Conservation (phyloP, 1,139 yeast species). For the Zygosaccharomyces pseudobailii region DNA sequence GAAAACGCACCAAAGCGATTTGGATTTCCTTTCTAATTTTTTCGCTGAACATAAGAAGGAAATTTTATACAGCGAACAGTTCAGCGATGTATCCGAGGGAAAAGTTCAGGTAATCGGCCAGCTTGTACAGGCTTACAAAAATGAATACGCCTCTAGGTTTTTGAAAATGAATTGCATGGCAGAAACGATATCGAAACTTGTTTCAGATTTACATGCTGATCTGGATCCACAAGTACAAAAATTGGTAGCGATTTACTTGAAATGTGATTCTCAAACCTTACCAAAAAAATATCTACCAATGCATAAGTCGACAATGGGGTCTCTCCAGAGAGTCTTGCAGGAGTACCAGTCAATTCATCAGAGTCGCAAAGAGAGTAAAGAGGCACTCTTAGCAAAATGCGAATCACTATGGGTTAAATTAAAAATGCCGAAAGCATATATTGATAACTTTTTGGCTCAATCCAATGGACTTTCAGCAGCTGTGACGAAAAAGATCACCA, state of each 20-base stretch:
- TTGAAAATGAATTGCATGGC: not conserved
- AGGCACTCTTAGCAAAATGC: slow-evolving; percentile 36
- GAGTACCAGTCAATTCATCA: slow-evolving; percentile 20
- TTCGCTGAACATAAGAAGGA: slow-evolving; percentile 23
- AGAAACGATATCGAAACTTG: slow-evolving; percentile 2
- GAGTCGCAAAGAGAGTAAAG: slow-evolving; percentile 24
- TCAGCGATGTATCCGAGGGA: slow-evolving; percentile 27
- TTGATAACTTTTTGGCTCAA: slow-evolving; percentile 37
- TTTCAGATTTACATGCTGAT: slow-evolving; percentile 8
- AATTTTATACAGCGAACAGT: slow-evolving; percentile 21
- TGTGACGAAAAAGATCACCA: slow-evolving; percentile 35
- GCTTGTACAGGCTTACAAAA: slow-evolving; percentile 14
- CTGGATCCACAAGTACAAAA: slow-evolving; percentile 7
- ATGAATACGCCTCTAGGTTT: slow-evolving; percentile 16
- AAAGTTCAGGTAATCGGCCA: slow-evolving; percentile 15
- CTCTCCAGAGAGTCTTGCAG: slow-evolving; percentile 14
- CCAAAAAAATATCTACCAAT: slow-evolving; percentile 8
- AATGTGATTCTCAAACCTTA: not conserved
- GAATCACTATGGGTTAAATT: slow-evolving; percentile 47
- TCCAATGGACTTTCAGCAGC: slow-evolving; percentile 34
- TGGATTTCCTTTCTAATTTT: slow-evolving; percentile 20
- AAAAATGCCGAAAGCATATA: slow-evolving; percentile 39
- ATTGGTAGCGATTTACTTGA: slow-evolving; percentile 3
- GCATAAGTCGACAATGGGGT: slow-evolving; percentile 6
- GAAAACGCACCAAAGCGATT: slow-evolving; percentile 10